Base-by-base conservation (phyloP, 1,284 basidiomycete species). In the Boletus subluridellus region DNA sequence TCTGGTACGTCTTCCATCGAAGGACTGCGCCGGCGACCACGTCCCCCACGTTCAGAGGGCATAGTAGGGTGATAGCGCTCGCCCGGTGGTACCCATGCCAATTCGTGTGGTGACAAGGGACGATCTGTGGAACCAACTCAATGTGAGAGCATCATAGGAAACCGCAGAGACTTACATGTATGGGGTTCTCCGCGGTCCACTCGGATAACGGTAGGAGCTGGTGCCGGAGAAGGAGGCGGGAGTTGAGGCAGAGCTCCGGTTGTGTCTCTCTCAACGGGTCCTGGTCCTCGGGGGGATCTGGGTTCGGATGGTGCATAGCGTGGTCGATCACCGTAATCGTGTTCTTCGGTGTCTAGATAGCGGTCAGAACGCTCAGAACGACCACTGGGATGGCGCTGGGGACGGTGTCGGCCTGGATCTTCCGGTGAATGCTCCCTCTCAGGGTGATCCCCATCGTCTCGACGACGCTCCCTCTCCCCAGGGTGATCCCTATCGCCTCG, bases 171-270 rank as follows among this genome's bases (percentile, higher is more conserved):
- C 61, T 8, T 62, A 74, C 70, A 59, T 50, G 61, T 51, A 21
- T 34, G 53, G n/a, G 28, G 14, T 35, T 24, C 48, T 26, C 32
- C 34, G 15, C 34, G 49, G 3, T 62, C 71, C 30, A 72, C 46
- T 56, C 65, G 65, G n/a, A 72, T 74, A 37, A 72, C 69, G 9
- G 73, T 72, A 35, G 73, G 73, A 21, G 61, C 65, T 37, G 35
- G 35, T 17, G 42, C 37, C 9, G 68, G 71, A 32, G 69, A 70
- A 37, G 39, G 47, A 21, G 72, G 66, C 5, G 44, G 56, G 30
- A 47, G 57, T 12, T 54, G 62, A 15, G 59, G 46, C 44, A 35
- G 58, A 14, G 52, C 14, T 10, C 32, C n/a, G 4, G 34, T 15
- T 51, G 41, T 30, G 26, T 63, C 65, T 21, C 45, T 60, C 10